Conservation (phyloP, 2,329 filamentous ascomycete species). For the Emydomyces testavorans region DNA sequence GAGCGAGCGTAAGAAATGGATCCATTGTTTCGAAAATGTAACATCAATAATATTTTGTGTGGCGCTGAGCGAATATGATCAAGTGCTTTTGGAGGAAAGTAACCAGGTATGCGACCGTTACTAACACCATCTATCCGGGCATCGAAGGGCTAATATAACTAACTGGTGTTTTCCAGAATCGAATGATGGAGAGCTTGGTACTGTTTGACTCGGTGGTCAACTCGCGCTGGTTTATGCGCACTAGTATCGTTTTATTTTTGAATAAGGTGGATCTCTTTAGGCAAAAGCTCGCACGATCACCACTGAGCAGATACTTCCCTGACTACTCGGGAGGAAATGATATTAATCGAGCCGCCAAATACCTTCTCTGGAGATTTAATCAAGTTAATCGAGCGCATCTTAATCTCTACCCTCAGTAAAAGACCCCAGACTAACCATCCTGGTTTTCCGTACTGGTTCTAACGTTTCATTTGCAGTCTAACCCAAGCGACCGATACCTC, state of each 20-base stretch:
- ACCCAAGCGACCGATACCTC: slow-evolving; percentile 98
- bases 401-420: slow-evolving; percentile 95
- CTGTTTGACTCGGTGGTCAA: slow-evolving; percentile 98
- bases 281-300: slow-evolving; percentile 79
- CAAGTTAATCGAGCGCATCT: slow-evolving; percentile 94
- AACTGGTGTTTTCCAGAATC: slow-evolving; percentile 57
- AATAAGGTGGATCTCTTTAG: slow-evolving; percentile 99
- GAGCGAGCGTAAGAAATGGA: slow-evolving; percentile 99
- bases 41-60: slow-evolving; percentile 99
- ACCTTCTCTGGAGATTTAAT: slow-evolving; percentile 95
- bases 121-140: neutral
- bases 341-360: slow-evolving; percentile 95
- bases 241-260: slow-evolving; percentile 94
- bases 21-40: slow-evolving; percentile 98
- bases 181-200: slow-evolving; percentile 97
- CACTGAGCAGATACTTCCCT: slow-evolving; percentile 88
- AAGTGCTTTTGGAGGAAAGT: slow-evolving; percentile 90
- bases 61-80: slow-evolving; percentile 94
- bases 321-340: slow-evolving; percentile 97
- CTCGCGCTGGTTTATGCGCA: slow-evolving; percentile 97
- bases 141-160: neutral
- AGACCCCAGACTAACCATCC: slow-evolving; percentile 19
- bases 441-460: slow-evolving; percentile 17
- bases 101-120: slow-evolving; percentile 61
- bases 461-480: slow-evolving; percentile 49